phyloP scores from a whole-genome alignment of 1,284 basidiomycete species.

The Rhodotorula mucilaginosa region DNA sequence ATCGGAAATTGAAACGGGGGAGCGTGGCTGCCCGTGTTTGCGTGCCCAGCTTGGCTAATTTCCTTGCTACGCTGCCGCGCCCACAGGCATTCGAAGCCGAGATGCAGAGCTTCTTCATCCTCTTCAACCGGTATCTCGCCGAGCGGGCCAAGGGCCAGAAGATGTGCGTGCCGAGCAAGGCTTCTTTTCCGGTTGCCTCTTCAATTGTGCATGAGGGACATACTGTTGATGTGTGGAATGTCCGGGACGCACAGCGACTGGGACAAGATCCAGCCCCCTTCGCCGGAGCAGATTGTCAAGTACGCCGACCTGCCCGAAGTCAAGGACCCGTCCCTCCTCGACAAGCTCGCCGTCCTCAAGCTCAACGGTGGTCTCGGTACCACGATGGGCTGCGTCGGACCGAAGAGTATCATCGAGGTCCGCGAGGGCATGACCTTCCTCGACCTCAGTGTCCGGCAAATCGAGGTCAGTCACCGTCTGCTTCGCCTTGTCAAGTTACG shows the following conservation, averaged over 20 bases:
- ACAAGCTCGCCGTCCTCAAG: conserved; percentile 97
- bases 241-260: conserved; percentile 65
- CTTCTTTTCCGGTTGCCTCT: too few species aligned
- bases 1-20: not conserved
- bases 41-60: not conserved
- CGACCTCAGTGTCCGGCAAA: conserved; percentile 93
- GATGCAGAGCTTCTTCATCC: conserved; percentile 98
- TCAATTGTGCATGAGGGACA: too few species aligned
- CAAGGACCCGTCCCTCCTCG: conserved; percentile 68
- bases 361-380: conserved; percentile 99
- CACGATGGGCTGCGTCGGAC: conserved; percentile 84
- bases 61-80: too few species aligned
- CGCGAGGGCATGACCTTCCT: conserved; percentile 84
- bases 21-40: not conserved
- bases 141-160: conserved; percentile 93
- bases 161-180: conserved; percentile 63
- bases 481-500: too few species aligned
- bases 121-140: conserved; percentile 95
- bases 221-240: not conserved
- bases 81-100: conserved; percentile 83
- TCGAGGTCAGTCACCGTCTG: conserved; percentile 60
- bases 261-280: conserved; percentile 95
- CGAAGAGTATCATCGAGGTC: conserved; percentile 53
- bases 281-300: conserved; percentile 84
- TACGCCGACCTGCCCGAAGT: conserved; percentile 71